Base-by-base conservation (phyloP, 2,329 filamentous ascomycete species). In the Aureobasidium subglaciale region DNA sequence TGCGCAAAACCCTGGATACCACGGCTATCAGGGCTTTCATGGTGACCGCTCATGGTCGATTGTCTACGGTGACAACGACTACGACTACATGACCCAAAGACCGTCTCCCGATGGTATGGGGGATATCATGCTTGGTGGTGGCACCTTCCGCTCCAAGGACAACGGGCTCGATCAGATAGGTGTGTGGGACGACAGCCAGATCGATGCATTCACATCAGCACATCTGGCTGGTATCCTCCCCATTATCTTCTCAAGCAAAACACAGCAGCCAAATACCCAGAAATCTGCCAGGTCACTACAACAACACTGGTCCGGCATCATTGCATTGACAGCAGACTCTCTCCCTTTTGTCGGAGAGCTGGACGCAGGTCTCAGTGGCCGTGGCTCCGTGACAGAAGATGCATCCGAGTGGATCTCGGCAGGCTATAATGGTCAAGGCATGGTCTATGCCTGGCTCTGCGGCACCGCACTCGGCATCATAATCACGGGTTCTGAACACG, bases 381-480 rank as follows among this genome's bases (percentile, higher is more conserved):
- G 24, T 38, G 15, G 4, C 10, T 40, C 46, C 5, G n/a, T 2
- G 10, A n/a, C 30, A 2, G 15, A 16, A 16, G 15, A 16, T 11
- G 22, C 34, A 11, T 13, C 46, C 2, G 34, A 50, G n/a, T 50
- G 46, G 24, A 50, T 50, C 5, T 16, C 46, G 25, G 46, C 34
- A n/a, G 46, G 46, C 8, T 50, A 50, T 7, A 50, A 50, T 22
- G 46, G 46, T 5, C 18, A 50, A 40, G 46, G 46, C 2, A 50
- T 38, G 34, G 34, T 50, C 3, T 40, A 20, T 30, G 46, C 46
- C 5, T 50, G 46, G 46, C 34, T 50, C 2, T 50, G 46, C 10
- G 46, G 34, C 2, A 50, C 16, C 9, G 46, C 46, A 10, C 35
- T 50, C 8, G 46, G 34, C 8, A 13, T 50, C n/a, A 27, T 38